Percentiles rank a stretch among this genome's conserved stretches.
These are phyloP conservation scores for Verticillium tricorpus DNA, from an alignment of 2,329 filamentous ascomycete species.

Conservation along the genomic window DNA sequence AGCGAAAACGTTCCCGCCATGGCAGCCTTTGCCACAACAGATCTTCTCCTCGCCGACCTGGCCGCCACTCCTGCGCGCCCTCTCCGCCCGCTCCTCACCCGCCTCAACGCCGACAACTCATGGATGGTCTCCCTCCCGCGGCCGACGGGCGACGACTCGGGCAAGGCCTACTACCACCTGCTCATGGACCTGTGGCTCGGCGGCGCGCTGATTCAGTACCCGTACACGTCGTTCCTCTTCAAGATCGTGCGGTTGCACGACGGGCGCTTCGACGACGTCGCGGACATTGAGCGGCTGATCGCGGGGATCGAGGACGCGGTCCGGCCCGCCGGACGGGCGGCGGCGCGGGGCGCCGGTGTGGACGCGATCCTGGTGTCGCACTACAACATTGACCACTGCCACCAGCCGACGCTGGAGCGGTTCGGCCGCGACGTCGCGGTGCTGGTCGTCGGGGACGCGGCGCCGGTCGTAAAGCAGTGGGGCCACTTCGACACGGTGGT, in stretches of 20 bases:
- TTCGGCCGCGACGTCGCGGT: neutral
- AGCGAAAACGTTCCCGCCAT: neutral
- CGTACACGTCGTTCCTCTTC: neutral
- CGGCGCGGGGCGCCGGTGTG: neutral
- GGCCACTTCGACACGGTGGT: conserved; percentile 3
- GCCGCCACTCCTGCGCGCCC: neutral
- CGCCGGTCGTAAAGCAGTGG: neutral
- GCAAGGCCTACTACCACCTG: conserved; percentile 24
- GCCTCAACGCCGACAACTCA: conserved; percentile 27
- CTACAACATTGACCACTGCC: conserved; percentile 4
- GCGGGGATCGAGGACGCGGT: neutral
- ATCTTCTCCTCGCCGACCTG: neutral
- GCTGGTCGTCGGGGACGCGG: neutral
- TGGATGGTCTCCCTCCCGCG: conserved; percentile 29
- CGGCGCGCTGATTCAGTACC: conserved; percentile 7
- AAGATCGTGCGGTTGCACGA: neutral
- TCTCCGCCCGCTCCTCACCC: conserved; percentile 21
- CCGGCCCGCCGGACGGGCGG: neutral
- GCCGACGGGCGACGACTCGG: conserved; percentile 16
- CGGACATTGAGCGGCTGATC: neutral
- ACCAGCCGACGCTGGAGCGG: conserved; percentile 1
- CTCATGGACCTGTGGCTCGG: conserved; percentile 28
- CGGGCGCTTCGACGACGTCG: neutral
- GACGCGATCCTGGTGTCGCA: conserved; percentile 7
- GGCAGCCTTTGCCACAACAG: neutral